Conservation (phyloP, 2,329 filamentous ascomycete species). For the Chaetomium globosum region DNA sequence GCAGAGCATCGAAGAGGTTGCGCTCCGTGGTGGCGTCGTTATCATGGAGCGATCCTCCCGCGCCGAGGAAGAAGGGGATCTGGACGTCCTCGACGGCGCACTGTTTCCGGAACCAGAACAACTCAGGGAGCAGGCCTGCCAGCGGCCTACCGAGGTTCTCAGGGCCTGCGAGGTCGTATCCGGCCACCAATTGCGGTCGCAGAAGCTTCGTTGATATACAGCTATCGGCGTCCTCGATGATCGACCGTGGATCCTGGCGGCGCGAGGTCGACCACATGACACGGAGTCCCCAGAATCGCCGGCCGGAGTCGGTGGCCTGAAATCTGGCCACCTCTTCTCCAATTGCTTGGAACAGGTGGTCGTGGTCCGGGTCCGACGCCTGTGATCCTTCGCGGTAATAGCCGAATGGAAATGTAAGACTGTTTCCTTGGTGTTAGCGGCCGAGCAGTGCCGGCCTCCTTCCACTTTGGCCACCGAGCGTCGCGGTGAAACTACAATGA, state of each 20-base stretch:
- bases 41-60: slow-evolving; percentile 77
- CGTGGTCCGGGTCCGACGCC: slow-evolving; percentile 66
- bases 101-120: slow-evolving; percentile 92
- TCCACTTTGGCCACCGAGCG: not conserved
- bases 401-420: slow-evolving; percentile 71
- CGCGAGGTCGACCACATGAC: slow-evolving; percentile 84
- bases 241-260: slow-evolving; percentile 60
- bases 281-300: slow-evolving; percentile 79
- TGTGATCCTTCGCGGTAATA: slow-evolving; percentile 69
- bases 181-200: slow-evolving; percentile 78
- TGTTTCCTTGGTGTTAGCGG: slow-evolving; percentile 28
- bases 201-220: slow-evolving; percentile 81
- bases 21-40: slow-evolving; percentile 66
- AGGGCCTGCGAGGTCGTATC: slow-evolving; percentile 88
- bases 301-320: slow-evolving; percentile 68
- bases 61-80: slow-evolving; percentile 95
- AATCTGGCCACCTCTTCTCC: slow-evolving; percentile 79
- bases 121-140: slow-evolving; percentile 73
- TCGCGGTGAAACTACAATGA: not conserved
- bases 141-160: slow-evolving; percentile 80
- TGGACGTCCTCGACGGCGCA: slow-evolving; percentile 76
- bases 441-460: not conserved
- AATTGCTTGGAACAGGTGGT: slow-evolving; percentile 70
- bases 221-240: slow-evolving; percentile 81
- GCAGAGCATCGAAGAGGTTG: slow-evolving; percentile 86